Evolutionary conservation across 805 yeast genomes (phyloP), one percentile per base, ranked within the genome.

Genomic region (Saccharomycodes ludwigii): DNA sequence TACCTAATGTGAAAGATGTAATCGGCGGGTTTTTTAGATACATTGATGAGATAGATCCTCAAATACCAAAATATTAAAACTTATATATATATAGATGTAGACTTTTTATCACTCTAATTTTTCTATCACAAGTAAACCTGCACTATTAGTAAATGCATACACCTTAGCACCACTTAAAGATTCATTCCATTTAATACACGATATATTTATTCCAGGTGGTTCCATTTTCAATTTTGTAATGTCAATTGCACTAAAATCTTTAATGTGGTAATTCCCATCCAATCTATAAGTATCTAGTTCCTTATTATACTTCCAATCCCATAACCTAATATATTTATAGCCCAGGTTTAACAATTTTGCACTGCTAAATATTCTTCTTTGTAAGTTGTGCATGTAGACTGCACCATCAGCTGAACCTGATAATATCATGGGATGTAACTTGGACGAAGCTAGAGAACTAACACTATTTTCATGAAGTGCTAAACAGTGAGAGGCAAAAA

Each of bases 1-100:
- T 71, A 12, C 35, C 46, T 0, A 52, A 67, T 13, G 82, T 72
- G 0, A 66, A 56, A 31, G 95, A 88, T 49, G 61, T 88, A 4
- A 59, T 50, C 8, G 97, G 97, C 2, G 98, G 98, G 0, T 57
- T 85, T 16, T 59, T 63, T 32, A 65, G 59, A 40, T 85, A 93
- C 81, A 66, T 79, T 32, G 63, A 56, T 11, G 59, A 61, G 1
- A 59, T 82, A 3, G 88, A 85, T 42, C 54, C 63, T 0, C 40
- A 43, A 0, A 61, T 83, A 30, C 94, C 94, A 8, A 62, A 62
- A 24, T 83, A 82, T 43, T 82, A 54, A 44, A 12, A 7, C 8
- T 20, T 4, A 5, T 23, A 6, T 6, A 18, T 27, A 21, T 22
- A 27, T 19, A 29, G 28, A 29, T 31, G 18, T 19, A 19, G 27